Percentiles rank a stretch among this genome's conserved stretches.
Conservation (phyloP, 306 rosid species). For the Malus domestica region DNA sequence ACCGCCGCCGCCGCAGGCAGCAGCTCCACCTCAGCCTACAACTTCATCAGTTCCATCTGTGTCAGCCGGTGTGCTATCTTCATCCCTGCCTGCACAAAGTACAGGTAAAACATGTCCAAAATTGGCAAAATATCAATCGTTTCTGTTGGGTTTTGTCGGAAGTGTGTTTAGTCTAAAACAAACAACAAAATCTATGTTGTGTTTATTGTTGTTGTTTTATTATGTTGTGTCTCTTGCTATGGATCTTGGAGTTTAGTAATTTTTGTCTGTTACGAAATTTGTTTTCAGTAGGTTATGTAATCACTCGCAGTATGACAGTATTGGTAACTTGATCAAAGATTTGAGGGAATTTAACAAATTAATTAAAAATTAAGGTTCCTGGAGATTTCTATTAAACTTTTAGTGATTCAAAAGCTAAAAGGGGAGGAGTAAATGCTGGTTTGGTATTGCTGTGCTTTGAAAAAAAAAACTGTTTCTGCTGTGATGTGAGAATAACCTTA, state of each 20-base stretch:
- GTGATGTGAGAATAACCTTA: too few relatives aligned
- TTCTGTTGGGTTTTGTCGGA: constrained; percentile 34
- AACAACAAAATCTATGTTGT: constrained; percentile 1
- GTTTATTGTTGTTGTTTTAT: neutral
- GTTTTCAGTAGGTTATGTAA: constrained; percentile 23
- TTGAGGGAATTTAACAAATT: constrained; percentile 18
- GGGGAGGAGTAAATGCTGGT: neutral
- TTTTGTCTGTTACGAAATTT: constrained; percentile 67
- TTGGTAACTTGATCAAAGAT: constrained; percentile 28
- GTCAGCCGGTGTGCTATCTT: constrained; percentile 29
- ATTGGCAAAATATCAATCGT: constrained; percentile 8
- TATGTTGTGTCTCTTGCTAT: constrained; percentile 4
- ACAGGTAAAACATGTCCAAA: constrained; percentile 40
- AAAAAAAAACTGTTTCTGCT: too few relatives aligned
- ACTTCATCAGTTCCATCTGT: constrained; percentile 30
- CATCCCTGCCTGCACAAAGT: constrained; percentile 40
- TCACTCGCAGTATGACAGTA: constrained; percentile 1
- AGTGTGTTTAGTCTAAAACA: constrained; percentile 23
- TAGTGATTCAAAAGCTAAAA: constrained; percentile 47
- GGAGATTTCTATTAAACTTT: constrained; percentile 22
- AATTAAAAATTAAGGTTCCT: constrained; percentile 15
- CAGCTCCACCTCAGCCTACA: constrained; percentile 5
- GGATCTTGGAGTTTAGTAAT: constrained; percentile 47
- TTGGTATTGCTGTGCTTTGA: too few relatives aligned
- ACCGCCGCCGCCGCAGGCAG: neutral